phyloP scores from a whole-genome alignment of 2,329 filamentous ascomycete genomes.

The Penicillium occitanis region DNA sequence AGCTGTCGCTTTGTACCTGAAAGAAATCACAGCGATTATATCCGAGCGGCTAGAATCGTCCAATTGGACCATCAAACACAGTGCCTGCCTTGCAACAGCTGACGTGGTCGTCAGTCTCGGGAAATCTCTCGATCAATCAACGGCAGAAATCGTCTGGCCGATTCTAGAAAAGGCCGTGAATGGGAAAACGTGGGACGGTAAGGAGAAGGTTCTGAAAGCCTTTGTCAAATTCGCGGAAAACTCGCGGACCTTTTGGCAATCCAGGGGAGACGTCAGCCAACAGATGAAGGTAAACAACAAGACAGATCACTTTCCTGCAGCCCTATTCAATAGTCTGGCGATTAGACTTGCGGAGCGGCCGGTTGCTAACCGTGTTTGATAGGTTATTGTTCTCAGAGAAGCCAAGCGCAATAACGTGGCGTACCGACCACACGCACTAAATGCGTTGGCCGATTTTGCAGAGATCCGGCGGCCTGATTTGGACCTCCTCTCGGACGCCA shows the following conservation, averaged over 20 bases:
- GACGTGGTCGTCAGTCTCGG: slow-evolving; percentile 67
- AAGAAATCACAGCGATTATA: slow-evolving; percentile 73
- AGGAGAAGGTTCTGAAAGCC: slow-evolving; percentile 77
- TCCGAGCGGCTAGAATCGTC: slow-evolving; percentile 70
- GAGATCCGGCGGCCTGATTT: slow-evolving; percentile 65
- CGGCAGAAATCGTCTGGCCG: slow-evolving; percentile 72
- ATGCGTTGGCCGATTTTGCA: slow-evolving; percentile 70
- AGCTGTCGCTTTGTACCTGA: slow-evolving; percentile 77
- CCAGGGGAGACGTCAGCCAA: slow-evolving; percentile 58
- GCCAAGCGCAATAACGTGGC: slow-evolving; percentile 86
- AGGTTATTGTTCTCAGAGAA: slow-evolving; percentile 74
- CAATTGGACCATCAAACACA: slow-evolving; percentile 89
- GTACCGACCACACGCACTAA: slow-evolving; percentile 75
- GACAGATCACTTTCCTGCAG: not conserved
- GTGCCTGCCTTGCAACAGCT: slow-evolving; percentile 76
- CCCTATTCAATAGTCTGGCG: slow-evolving; percentile 13
- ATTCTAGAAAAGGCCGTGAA: slow-evolving; percentile 76
- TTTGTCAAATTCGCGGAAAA: slow-evolving; percentile 76
- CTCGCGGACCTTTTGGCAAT: slow-evolving; percentile 58
- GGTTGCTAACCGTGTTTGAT: slow-evolving; percentile 18
- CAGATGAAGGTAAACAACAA: slow-evolving; percentile 64
- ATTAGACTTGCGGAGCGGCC: slow-evolving; percentile 9
- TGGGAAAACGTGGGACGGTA: slow-evolving; percentile 90
- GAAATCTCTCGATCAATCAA: slow-evolving; percentile 56
- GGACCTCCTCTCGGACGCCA: slow-evolving; percentile 67